phyloP scores from a whole-genome alignment of 805 yeast species.

The Lachancea quebecensis region DNA sequence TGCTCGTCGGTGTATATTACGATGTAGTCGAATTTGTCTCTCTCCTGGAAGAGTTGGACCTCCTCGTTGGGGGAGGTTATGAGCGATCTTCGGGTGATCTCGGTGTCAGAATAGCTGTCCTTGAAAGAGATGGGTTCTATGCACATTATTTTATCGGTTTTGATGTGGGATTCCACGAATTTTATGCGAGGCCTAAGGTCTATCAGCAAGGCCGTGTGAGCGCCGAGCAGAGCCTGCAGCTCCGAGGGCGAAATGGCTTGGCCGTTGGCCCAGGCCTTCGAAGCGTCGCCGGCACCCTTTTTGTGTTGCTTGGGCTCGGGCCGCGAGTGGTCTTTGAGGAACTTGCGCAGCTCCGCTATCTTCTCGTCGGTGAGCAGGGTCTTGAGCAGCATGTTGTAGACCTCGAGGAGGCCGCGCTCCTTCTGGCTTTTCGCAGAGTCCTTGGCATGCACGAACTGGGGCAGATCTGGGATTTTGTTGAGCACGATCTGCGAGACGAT shows the following conservation, averaged over 20 bases:
- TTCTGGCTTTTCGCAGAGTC: conserved; percentile 10
- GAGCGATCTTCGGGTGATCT: conserved; percentile 56
- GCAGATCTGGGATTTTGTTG: conserved; percentile 24
- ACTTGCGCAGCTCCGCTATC: conserved; percentile 21
- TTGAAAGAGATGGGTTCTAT: conserved; percentile 65
- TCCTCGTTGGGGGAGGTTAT: conserved; percentile 52
- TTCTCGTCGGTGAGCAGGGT: conserved; percentile 26
- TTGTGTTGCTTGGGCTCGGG: conserved; percentile 4
- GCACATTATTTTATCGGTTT: conserved; percentile 52
- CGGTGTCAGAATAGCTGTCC: conserved; percentile 48
- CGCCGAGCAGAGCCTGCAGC: conserved; percentile 14
- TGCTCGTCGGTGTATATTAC: conserved; percentile 43
- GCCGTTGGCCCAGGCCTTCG: conserved; percentile 4
- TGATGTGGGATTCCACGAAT: conserved; percentile 58
- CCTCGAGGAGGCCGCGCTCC: conserved; percentile 24
- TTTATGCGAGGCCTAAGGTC: conserved; percentile 62
- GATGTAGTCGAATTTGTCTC: conserved; percentile 54
- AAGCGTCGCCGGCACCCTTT: background rate
- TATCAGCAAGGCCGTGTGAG: conserved; percentile 43
- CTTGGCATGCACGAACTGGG: conserved; percentile 21
- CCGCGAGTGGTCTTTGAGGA: conserved; percentile 16
- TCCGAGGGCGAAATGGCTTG: conserved; percentile 6
- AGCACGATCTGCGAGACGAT: conserved; percentile 26
- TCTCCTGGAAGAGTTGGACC: conserved; percentile 41
- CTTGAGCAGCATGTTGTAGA: conserved; percentile 29